A percentile compares a stretch with the other conserved stretches of the same genome.
phyloP scores from a whole-genome alignment of 495 filamentous ascomycete species.

The Acidomyces sp. region DNA sequence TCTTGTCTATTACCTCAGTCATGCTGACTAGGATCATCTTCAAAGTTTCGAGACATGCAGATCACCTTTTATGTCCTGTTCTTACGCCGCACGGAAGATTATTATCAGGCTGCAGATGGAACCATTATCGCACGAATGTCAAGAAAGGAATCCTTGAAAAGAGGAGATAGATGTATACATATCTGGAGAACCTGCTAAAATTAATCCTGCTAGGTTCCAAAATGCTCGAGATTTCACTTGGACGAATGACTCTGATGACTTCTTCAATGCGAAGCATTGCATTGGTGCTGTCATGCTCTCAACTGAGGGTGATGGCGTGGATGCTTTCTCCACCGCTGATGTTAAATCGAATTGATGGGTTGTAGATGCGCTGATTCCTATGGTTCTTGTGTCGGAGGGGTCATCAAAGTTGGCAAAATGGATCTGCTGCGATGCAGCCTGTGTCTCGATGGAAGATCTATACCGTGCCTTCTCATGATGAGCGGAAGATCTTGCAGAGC shows the following conservation, averaged over 20 bases:
- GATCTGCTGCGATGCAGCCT: slow-evolving; percentile 82
- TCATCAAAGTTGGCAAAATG: slow-evolving; percentile 42
- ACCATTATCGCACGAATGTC: slow-evolving; percentile 66
- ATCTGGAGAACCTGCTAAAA: slow-evolving; percentile 63
- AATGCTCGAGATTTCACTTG: slow-evolving; percentile 57
- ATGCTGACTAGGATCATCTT: too few species aligned
- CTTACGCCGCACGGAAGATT: slow-evolving; percentile 62
- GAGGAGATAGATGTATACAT: slow-evolving; percentile 54
- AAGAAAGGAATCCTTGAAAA: slow-evolving; percentile 63
- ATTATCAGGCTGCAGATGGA: slow-evolving; percentile 63
- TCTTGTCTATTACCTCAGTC: too few species aligned
- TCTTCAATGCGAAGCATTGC: slow-evolving; percentile 90
- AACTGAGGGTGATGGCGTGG: slow-evolving; percentile 61
- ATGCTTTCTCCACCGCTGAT: slow-evolving; percentile 86
- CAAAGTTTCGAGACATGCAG: slow-evolving; percentile 55
- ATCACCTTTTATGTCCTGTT: slow-evolving; percentile 81
- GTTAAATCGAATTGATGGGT: slow-evolving; percentile 66
- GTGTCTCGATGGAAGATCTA: slow-evolving; percentile 37
- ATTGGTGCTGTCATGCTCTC: slow-evolving; percentile 89
- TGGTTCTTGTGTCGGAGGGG: slow-evolving; percentile 45
- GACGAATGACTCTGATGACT: slow-evolving; percentile 59
- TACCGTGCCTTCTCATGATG: slow-evolving; percentile 45
- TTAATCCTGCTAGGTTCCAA: slow-evolving; percentile 74
- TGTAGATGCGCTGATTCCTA: slow-evolving; percentile 48
- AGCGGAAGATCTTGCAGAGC: slow-evolving; percentile 61